These are phyloP conservation scores for Sordaria brevicollis DNA, from an alignment of 495 filamentous ascomycete species.

Conservation along the genomic window DNA sequence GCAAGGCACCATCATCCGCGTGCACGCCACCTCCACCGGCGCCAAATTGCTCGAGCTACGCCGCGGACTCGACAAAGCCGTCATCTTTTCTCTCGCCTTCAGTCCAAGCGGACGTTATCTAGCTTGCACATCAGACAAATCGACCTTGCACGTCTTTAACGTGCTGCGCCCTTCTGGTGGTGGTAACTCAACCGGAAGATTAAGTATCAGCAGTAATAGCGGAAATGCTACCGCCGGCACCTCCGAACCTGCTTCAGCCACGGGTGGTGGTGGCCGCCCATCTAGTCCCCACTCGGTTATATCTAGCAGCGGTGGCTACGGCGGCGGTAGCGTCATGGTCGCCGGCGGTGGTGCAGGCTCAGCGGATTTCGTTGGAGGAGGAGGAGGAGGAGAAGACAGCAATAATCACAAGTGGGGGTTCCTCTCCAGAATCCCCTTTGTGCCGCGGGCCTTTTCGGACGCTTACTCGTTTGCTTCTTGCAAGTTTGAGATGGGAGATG, in stretches of 20 bases:
- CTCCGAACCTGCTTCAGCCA: neutral
- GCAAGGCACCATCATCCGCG: constrained; percentile 78
- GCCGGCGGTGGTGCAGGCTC: too few relatives aligned
- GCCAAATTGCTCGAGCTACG: constrained; percentile 73
- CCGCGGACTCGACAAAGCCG: constrained; percentile 78
- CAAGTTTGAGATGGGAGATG: constrained; percentile 72
- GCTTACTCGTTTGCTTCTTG: constrained; percentile 67
- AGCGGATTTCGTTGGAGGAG: too few relatives aligned
- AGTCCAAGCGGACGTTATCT: constrained; percentile 68
- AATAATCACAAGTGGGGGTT: constrained; percentile 58
- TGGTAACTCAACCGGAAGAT: constrained; percentile 47
- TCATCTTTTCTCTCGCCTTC: constrained; percentile 78
- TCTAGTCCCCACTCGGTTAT: neutral
- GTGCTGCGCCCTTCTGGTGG: constrained; percentile 44
- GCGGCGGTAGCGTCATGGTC: neutral
- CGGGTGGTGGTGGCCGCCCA: neutral
- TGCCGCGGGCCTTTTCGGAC: constrained; percentile 74
- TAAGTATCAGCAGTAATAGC: constrained; percentile 5
- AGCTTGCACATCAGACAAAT: constrained; percentile 95
- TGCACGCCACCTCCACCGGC: constrained; percentile 69
- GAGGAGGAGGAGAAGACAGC: neutral
- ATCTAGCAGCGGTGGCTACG: neutral
- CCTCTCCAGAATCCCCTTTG: constrained; percentile 63
- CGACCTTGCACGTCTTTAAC: constrained; percentile 89
- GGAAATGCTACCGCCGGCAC: constrained; percentile 39